Evolutionary conservation across 495 filamentous ascomycete species (phyloP), one percentile per base, ranked within the genome.

Genomic region (Elasticomyces elasticus): DNA sequence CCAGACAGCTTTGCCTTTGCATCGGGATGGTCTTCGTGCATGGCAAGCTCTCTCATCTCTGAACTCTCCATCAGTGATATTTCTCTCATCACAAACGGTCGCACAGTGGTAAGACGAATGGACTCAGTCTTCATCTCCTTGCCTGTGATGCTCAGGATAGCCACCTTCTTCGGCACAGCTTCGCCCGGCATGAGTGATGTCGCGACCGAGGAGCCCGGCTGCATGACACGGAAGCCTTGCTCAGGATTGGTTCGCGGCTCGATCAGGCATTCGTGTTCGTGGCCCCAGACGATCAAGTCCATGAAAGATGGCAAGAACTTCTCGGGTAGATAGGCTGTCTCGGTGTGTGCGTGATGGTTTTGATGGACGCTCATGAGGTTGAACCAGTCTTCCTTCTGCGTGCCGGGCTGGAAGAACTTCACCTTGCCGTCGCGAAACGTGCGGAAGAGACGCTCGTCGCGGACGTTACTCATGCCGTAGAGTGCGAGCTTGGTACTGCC

Each of bases 181-280:
- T 99, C 92, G 13, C 94, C 91, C 0, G 84, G 84, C 26, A 86
- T 80, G 0, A 99, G 72, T 0, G 94, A 96, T 2, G 92, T 99
- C 9, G 91, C 92, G 1, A 99, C 82, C 0, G 92, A 96, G 0
- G 94, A 97, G 3, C 92, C 92, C 0, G 92, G 92, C 61, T 99
- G 92, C 79, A 99, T 95, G 56, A 99, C 89, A 63, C 90, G 81
- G 60, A 97, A 97, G 9, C 82, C 83, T 54, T 80, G 94, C 66
- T 95, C 89, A 0, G 85, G 80, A 62, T 95, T 96, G 23, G 78
- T 75, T 11, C 68, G 63, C 0, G 92, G 92, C 37, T 94, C 80
- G 59, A 97, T 94, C 4, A 92, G 67, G 65, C 91, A 97, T 70
- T 99, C 94, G 62, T 99, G 92, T 67, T 99, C 92, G 62, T 99